These are phyloP conservation scores for Ottelia alismoides DNA, from an alignment of 106 monocot genomes.

Conservation along the genomic window DNA sequence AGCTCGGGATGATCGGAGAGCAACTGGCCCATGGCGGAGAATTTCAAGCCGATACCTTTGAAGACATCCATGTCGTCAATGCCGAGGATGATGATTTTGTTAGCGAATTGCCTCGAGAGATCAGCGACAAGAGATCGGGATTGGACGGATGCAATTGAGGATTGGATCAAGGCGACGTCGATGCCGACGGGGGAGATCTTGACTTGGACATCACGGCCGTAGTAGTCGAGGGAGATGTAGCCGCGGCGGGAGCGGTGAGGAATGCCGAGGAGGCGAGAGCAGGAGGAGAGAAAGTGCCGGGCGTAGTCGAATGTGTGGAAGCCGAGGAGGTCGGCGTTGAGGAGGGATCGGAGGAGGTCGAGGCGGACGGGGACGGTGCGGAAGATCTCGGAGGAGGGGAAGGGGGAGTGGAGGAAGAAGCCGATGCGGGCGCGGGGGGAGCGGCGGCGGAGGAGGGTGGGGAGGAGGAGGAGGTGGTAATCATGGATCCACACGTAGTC, in stretches of 20 bases:
- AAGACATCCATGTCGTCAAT: no score
- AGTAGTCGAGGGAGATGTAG: slow-evolving; percentile 59
- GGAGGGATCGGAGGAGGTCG: no score
- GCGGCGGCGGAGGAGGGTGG: no score
- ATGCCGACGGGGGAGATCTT: slow-evolving; percentile 66
- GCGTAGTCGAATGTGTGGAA: no score
- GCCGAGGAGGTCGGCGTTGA: no score
- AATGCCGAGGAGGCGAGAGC: slow-evolving; percentile 46
- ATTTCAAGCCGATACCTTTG: slow-evolving; percentile 74
- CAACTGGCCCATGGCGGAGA: slow-evolving; percentile 58
- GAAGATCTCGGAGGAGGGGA: no score
- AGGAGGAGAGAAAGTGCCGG: no score
- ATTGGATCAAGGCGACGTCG: slow-evolving; percentile 38
- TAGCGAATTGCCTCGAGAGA: slow-evolving; percentile 18
- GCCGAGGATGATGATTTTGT: slow-evolving; percentile 33
- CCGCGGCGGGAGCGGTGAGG: slow-evolving; percentile 50
- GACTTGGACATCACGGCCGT: slow-evolving; percentile 55
- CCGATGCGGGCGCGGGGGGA: no score
- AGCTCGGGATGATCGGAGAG: slow-evolving; percentile 35
- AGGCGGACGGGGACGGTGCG: no score
- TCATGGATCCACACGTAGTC: no score
- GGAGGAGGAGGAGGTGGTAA: no score
- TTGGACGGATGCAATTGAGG: slow-evolving; percentile 26
- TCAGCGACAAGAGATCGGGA: slow-evolving; percentile 14
- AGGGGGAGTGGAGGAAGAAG: no score